These are phyloP conservation scores for Ascochyta clinopodiicola DNA, from an alignment of 2,329 filamentous ascomycete species.

Conservation along the genomic window DNA sequence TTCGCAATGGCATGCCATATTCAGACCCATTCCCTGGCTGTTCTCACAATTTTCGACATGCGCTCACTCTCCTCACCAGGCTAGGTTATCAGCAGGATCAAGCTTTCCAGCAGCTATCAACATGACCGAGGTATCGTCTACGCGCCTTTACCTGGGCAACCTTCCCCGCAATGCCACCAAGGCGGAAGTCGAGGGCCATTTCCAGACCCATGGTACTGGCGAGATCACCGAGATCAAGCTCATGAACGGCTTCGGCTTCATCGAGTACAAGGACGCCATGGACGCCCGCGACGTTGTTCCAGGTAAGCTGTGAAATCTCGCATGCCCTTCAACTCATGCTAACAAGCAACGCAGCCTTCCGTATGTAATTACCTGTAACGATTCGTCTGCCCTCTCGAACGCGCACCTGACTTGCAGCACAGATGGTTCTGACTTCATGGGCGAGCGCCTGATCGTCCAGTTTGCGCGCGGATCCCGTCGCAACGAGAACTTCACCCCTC, in stretches of 20 bases:
- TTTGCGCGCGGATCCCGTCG: slow-evolving; percentile 89
- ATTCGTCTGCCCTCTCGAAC: not conserved
- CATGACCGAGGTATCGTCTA: slow-evolving; percentile 90
- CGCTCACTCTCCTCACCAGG: slow-evolving; percentile 45
- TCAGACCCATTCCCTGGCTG: slow-evolving; percentile 33
- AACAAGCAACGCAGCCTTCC: slow-evolving; percentile 57
- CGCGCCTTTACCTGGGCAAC: slow-evolving; percentile 96
- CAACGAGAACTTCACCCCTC: slow-evolving; percentile 67
- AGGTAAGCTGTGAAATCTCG: slow-evolving; percentile 66
- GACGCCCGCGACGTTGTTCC: slow-evolving; percentile 98
- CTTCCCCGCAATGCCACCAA: slow-evolving; percentile 97
- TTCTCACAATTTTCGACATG: slow-evolving; percentile 32
- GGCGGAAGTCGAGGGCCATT: slow-evolving; percentile 94
- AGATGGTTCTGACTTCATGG: slow-evolving; percentile 99
- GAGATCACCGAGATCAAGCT: slow-evolving; percentile 99
- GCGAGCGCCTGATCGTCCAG: slow-evolving; percentile 95
- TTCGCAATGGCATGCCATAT: slow-evolving; percentile 32
- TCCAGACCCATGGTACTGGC: slow-evolving; percentile 92
- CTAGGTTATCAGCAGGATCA: slow-evolving; percentile 37
- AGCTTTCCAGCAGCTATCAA: slow-evolving; percentile 22
- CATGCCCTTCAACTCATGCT: slow-evolving; percentile 25
- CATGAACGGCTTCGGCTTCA: slow-evolving; percentile 99
- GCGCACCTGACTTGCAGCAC: slow-evolving; percentile 27
- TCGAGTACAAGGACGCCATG: slow-evolving; percentile 98
- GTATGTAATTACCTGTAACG: slow-evolving; percentile 52